phyloP scores from a whole-genome alignment of 2,329 filamentous ascomycete genomes.

The Aspergillus pseudotamarii region DNA sequence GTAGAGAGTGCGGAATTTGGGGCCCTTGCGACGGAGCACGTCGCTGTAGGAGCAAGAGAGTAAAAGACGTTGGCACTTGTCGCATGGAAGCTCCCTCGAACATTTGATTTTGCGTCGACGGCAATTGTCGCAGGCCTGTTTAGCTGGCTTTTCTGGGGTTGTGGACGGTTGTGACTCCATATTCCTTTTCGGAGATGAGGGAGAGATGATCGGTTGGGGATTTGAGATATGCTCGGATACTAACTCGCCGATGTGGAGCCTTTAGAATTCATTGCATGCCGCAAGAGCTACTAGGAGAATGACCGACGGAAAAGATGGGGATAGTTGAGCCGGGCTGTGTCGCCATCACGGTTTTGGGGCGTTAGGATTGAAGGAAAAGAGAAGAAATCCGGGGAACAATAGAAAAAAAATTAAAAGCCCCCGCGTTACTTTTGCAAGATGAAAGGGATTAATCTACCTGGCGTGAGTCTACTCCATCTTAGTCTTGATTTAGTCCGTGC shows the following conservation, averaged over 20 bases:
- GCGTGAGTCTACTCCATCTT: neutral
- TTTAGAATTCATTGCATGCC: conserved; percentile 6
- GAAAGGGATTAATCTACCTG: conserved; percentile 1
- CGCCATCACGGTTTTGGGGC: neutral
- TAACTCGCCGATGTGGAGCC: neutral
- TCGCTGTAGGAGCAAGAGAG: conserved; percentile 45
- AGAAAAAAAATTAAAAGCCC: conserved; percentile 10
- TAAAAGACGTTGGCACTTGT: conserved; percentile 42
- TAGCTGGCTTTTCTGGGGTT: conserved; percentile 27
- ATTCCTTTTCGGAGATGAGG: neutral
- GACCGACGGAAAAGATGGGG: neutral
- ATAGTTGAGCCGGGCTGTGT: neutral
- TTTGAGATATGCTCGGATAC: neutral
- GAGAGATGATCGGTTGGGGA: neutral
- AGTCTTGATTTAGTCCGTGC: neutral
- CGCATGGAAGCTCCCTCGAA: conserved; percentile 43
- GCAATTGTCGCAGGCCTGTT: conserved; percentile 47
- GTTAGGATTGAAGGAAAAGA: conserved; percentile 1
- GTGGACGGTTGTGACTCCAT: conserved; percentile 27
- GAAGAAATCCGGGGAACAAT: conserved; percentile 21
- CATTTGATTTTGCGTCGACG: conserved; percentile 48
- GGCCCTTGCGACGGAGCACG: conserved; percentile 42
- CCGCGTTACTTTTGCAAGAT: conserved; percentile 6
- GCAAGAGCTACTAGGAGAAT: neutral
- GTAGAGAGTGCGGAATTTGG: conserved; percentile 43